These are phyloP conservation scores for Calonectria hongkongensis DNA, from an alignment of 2,329 filamentous ascomycete species.

Conservation along the genomic window DNA sequence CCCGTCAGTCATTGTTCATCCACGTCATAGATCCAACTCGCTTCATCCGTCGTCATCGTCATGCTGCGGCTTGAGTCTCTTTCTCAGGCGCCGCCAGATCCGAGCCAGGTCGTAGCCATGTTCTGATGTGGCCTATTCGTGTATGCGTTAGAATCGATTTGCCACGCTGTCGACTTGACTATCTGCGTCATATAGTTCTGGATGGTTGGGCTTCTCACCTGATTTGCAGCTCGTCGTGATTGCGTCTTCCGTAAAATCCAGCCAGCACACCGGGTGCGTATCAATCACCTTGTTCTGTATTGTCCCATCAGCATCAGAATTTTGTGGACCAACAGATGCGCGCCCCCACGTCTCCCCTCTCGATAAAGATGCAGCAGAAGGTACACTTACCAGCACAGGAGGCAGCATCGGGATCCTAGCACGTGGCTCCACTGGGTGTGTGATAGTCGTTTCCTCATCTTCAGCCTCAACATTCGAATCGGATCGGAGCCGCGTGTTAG, in stretches of 20 bases:
- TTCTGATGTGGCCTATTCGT: slow-evolving; percentile 80
- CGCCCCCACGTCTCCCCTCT: slow-evolving; percentile 23
- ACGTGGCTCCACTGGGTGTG: slow-evolving; percentile 90
- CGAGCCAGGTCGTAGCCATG: slow-evolving; percentile 79
- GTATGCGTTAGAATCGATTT: slow-evolving; percentile 42
- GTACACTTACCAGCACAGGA: slow-evolving; percentile 84
- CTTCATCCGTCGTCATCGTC: slow-evolving; percentile 42
- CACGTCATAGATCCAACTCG: slow-evolving; percentile 41
- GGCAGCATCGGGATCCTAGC: slow-evolving; percentile 89
- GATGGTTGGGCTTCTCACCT: slow-evolving; percentile 74
- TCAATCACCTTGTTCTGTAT: slow-evolving; percentile 86
- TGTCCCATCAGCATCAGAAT: slow-evolving; percentile 44
- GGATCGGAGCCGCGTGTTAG: slow-evolving; percentile 77
- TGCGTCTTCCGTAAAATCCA: slow-evolving; percentile 94
- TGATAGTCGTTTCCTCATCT: slow-evolving; percentile 76
- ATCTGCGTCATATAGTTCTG: neutral
- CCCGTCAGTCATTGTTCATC: slow-evolving; percentile 43
- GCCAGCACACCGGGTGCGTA: slow-evolving; percentile 89
- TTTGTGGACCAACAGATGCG: slow-evolving; percentile 29
- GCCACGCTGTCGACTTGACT: neutral
- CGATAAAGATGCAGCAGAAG: slow-evolving; percentile 6
- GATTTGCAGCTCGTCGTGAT: slow-evolving; percentile 95
- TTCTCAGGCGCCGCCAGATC: slow-evolving; percentile 51
- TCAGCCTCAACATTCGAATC: slow-evolving; percentile 78
- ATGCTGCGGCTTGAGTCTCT: slow-evolving; percentile 47